A percentile compares a stretch with the other conserved stretches of the same genome.
These are phyloP conservation scores for Globisporangium rhizosaccharum DNA, from an alignment of 352 stramenopile species.

Conservation along the genomic window DNA sequence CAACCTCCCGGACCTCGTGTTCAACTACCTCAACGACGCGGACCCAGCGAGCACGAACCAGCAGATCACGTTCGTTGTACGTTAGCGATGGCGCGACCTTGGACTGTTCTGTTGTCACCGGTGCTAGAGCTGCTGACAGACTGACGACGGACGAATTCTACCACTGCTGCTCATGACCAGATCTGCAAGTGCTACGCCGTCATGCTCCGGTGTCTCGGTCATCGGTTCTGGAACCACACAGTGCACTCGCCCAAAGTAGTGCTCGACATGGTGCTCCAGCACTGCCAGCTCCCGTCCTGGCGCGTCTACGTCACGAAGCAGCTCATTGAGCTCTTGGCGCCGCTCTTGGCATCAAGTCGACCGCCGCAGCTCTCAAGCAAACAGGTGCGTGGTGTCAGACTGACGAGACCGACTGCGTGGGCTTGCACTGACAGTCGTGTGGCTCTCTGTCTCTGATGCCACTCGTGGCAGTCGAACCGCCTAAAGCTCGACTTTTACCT, in stretches of 20 bases:
- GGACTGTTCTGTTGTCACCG: background rate
- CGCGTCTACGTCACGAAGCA: conserved; percentile 77
- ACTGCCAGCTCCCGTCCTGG: conserved; percentile 59
- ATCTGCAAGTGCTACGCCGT: conserved; percentile 79
- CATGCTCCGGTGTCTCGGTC: conserved; percentile 62
- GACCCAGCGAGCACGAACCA: conserved; percentile 59
- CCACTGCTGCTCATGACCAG: conserved; percentile 16
- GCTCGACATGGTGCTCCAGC: conserved; percentile 61
- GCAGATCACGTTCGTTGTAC: conserved; percentile 75
- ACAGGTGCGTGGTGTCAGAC: conserved; percentile 18
- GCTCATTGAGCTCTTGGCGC: conserved; percentile 66
- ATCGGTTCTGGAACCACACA: conserved; percentile 83
- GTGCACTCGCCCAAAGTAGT: conserved; percentile 63
- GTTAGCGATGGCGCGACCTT: background rate
- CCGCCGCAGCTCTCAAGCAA: conserved; percentile 46
- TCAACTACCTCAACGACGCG: conserved; percentile 79
- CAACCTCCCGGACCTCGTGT: conserved; percentile 80
- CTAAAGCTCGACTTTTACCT: conserved; percentile 60
- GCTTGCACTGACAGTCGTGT: conserved; percentile 3
- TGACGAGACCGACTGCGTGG: no score
- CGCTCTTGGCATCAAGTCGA: conserved; percentile 61
- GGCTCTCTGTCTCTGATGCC: conserved; percentile 1
- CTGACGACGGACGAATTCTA: background rate
- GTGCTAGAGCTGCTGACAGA: background rate
- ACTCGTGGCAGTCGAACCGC: conserved; percentile 26